Evolutionary conservation across 306 rosid species (phyloP).

Genomic region (Acacia melanoxylon): DNA sequence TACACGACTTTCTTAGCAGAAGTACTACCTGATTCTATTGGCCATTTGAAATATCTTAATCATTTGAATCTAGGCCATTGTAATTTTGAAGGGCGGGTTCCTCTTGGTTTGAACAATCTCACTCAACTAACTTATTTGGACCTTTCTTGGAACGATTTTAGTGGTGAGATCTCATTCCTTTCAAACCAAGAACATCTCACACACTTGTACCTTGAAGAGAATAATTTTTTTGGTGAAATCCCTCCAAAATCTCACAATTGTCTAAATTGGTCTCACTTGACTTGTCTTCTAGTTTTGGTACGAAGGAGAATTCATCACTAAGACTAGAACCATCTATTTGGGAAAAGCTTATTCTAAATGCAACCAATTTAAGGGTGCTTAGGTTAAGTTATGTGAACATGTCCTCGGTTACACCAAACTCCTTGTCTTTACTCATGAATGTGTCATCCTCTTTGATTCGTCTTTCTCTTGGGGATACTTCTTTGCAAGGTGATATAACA

Average conservation of each 20-base stretch:
- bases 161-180: constrained; percentile 15
- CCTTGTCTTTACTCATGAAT: neutral
- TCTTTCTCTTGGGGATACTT: neutral
- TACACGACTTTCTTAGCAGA: no score
- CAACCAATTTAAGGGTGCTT: neutral
- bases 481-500: neutral
- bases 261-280: neutral
- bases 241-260: neutral
- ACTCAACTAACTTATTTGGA: neutral
- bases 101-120: neutral
- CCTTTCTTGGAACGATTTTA: neutral
- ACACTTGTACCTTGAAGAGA: neutral
- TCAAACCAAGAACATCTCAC: neutral
- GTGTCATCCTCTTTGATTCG: neutral
- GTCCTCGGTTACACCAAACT: neutral
- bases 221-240: neutral
- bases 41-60: no score
- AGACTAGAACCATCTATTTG: neutral
- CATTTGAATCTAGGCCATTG: no score
- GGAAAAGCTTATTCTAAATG: neutral
- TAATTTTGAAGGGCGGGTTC: neutral
- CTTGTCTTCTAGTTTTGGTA: neutral
- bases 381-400: neutral
- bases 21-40: no score
- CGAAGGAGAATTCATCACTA: neutral